These are phyloP conservation scores for Scenedesmus sp. DNA, from an alignment of 163 green algal genomes.

Conservation along the genomic window DNA sequence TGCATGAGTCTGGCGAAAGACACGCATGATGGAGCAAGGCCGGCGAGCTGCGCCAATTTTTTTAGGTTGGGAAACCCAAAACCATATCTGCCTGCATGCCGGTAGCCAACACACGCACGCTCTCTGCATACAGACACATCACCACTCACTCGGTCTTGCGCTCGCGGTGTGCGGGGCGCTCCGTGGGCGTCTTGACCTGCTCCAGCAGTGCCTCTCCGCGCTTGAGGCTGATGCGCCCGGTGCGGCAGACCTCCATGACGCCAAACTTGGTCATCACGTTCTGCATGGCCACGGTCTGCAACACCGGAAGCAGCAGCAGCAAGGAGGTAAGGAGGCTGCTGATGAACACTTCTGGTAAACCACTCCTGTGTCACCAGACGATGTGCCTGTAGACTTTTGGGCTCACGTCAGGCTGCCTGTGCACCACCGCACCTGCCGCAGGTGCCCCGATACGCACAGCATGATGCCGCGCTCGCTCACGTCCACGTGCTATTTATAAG, in stretches of 20 bases:
- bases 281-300: slow-evolving; percentile 85
- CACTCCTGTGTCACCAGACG: too few relatives aligned
- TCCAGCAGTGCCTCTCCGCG: slow-evolving; percentile 80
- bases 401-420: too few relatives aligned
- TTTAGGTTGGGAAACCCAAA: too few relatives aligned
- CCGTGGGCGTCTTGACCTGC: slow-evolving; percentile 8
- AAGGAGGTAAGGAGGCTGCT: background rate
- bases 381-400: too few relatives aligned
- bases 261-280: slow-evolving; percentile 88
- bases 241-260: slow-evolving; percentile 91
- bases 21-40: too few relatives aligned
- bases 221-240: slow-evolving; percentile 92
- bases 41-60: too few relatives aligned
- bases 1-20: too few relatives aligned
- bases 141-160: slow-evolving; percentile 39
- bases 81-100: too few relatives aligned
- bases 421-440: slow-evolving; percentile 87
- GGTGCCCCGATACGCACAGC: slow-evolving; percentile 89
- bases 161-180: background rate
- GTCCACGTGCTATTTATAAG: slow-evolving; percentile 73
- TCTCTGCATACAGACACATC: background rate
- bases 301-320: background rate
- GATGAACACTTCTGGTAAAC: background rate
- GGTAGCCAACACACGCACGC: too few relatives aligned
- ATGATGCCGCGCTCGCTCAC: slow-evolving; percentile 85